These are phyloP conservation scores for Truncatella angustata DNA, from an alignment of 2,329 filamentous ascomycete species.

Conservation along the genomic window DNA sequence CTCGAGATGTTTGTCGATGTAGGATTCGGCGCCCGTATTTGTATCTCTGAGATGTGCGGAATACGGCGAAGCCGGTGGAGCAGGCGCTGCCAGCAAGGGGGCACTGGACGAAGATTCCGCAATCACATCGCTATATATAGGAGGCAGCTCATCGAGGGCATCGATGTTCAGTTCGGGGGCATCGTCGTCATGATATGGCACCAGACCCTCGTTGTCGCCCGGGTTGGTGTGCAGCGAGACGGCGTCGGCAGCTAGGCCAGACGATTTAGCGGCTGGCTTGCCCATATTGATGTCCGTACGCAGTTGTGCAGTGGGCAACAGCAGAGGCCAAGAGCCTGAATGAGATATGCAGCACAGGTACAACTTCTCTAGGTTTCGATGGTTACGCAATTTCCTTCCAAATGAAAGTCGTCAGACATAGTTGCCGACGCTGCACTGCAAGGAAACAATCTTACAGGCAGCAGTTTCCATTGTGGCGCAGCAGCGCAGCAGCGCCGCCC, in stretches of 20 bases:
- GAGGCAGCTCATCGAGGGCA: slow-evolving; percentile 26
- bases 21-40: slow-evolving; percentile 36
- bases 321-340: no score
- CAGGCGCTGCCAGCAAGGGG: background rate
- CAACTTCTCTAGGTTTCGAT: background rate
- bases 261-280: slow-evolving; percentile 17
- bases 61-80: background rate
- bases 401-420: no score
- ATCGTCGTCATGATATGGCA: slow-evolving; percentile 20
- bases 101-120: background rate
- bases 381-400: no score
- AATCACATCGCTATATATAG: slow-evolving; percentile 25
- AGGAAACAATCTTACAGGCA: no score
- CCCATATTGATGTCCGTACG: slow-evolving; percentile 19
- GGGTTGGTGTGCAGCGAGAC: slow-evolving; percentile 27
- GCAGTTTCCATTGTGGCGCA: no score
- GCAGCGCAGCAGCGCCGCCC: no score
- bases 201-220: slow-evolving; percentile 17
- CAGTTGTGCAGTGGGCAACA: no score
- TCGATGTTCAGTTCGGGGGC: slow-evolving; percentile 24
- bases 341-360: background rate
- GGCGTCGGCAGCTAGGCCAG: slow-evolving; percentile 16
- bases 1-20: slow-evolving; percentile 45
- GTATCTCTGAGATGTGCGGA: slow-evolving; percentile 24
- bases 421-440: no score